Conservation (phyloP, 2,329 filamentous ascomycete species). For the Claviceps digitariae region DNA sequence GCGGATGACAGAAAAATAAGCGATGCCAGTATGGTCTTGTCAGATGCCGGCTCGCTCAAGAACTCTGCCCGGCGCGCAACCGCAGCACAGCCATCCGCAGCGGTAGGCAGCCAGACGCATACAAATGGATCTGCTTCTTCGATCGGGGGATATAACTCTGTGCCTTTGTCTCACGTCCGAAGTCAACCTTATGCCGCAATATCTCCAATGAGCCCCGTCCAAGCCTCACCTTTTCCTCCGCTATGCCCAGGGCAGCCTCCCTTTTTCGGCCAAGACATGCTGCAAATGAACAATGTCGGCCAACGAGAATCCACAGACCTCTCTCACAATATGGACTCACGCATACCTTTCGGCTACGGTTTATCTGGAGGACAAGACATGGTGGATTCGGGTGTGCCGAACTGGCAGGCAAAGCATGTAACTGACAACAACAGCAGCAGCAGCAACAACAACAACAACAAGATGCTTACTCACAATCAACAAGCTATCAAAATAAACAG, state of each 20-base stretch:
- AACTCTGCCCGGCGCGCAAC: constrained; percentile 9
- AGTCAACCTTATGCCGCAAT: constrained; percentile 30
- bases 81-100: constrained; percentile 13
- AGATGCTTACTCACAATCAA: constrained; percentile 10
- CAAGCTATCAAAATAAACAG: constrained; percentile 17
- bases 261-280: constrained; percentile 39
- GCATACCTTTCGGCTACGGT: constrained; percentile 51
- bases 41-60: constrained; percentile 5
- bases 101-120: constrained; percentile 23
- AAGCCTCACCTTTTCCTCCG: constrained; percentile 25
- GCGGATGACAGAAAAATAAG: not conserved
- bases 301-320: constrained; percentile 33
- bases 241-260: constrained; percentile 20
- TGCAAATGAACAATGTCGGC: constrained; percentile 33
- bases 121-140: constrained; percentile 20
- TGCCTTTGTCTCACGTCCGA: constrained; percentile 29
- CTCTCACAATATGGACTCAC: constrained; percentile 58
- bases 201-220: constrained; percentile 39
- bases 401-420: constrained; percentile 1
- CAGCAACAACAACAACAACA: not conserved
- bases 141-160: constrained; percentile 22
- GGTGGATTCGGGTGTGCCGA: constrained; percentile 27
- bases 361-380: not conserved
- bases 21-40: constrained; percentile 5
- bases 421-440: not conserved